A percentile compares a stretch with the other conserved stretches of the same genome.
Conservation (phyloP, 2,329 filamentous ascomycete genomes). For the Colletotrichum coccodes region DNA sequence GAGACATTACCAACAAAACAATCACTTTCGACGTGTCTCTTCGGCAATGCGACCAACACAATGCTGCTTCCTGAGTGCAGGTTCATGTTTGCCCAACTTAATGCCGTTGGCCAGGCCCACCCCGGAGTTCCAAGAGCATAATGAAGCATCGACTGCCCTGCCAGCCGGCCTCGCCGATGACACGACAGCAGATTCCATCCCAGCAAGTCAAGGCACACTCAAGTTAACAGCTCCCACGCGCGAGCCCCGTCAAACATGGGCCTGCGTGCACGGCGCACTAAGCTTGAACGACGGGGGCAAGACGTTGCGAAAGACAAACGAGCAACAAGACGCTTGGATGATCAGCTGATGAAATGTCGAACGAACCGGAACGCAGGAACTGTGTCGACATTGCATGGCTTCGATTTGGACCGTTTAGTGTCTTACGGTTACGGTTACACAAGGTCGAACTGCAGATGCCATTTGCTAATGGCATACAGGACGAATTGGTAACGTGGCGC, state of each 20-base stretch:
- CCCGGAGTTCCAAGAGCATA: background rate
- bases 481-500: background rate
- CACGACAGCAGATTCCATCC: slow-evolving; percentile 16
- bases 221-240: slow-evolving; percentile 11
- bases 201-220: background rate
- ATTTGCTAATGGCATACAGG: background rate
- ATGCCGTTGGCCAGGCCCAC: slow-evolving; percentile 3
- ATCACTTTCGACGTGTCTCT: slow-evolving; percentile 1
- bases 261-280: background rate
- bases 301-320: background rate
- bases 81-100: slow-evolving; percentile 14
- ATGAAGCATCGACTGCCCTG: slow-evolving; percentile 21
- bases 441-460: background rate
- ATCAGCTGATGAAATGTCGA: slow-evolving; percentile 19
- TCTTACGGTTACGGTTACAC: background rate
- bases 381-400: slow-evolving; percentile 17
- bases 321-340: slow-evolving; percentile 12
- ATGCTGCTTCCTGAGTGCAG: background rate
- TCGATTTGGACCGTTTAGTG: background rate
- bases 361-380: slow-evolving; percentile 8
- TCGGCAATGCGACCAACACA: background rate
- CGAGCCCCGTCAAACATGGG: slow-evolving; percentile 1
- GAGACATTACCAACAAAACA: slow-evolving; percentile 8
- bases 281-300: background rate
- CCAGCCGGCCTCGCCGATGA: slow-evolving; percentile 17